These are phyloP conservation scores for Fragaria ananassa DNA, from an alignment of 306 rosid genomes.

Conservation along the genomic window DNA sequence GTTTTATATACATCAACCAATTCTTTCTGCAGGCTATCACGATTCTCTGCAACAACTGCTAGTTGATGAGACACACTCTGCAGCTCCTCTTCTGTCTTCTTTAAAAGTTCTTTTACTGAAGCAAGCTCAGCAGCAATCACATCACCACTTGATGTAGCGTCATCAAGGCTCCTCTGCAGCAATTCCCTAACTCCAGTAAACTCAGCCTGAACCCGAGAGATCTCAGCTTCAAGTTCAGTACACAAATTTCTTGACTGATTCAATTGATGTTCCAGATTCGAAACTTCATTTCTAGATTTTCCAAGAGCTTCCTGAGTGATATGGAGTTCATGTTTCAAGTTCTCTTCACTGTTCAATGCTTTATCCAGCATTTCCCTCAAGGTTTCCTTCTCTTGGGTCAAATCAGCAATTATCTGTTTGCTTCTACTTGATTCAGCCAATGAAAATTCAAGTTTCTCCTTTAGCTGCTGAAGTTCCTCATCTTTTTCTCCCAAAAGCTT, in stretches of 20 bases:
- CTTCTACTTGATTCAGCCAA: slow-evolving; percentile 35
- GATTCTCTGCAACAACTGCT: slow-evolving; percentile 39
- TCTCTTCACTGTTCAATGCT: slow-evolving; percentile 41
- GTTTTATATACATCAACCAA: slow-evolving; percentile 53
- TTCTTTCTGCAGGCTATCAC: slow-evolving; percentile 57
- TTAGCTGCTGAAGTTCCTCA: slow-evolving; percentile 49
- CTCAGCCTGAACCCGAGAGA: slow-evolving; percentile 56
- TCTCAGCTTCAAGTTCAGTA: slow-evolving; percentile 50
- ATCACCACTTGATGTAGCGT: slow-evolving; percentile 48
- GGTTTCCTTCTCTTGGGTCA: slow-evolving; percentile 51
- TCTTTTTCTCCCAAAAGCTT: slow-evolving; percentile 59
- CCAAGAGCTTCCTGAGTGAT: slow-evolving; percentile 46
- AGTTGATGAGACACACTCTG: slow-evolving; percentile 47
- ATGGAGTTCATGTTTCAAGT: slow-evolving; percentile 55
- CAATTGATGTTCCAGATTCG: slow-evolving; percentile 46
- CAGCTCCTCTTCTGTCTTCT: slow-evolving; percentile 49
- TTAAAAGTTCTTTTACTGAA: slow-evolving; percentile 44
- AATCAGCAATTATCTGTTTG: slow-evolving; percentile 39
- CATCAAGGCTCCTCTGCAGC: slow-evolving; percentile 51
- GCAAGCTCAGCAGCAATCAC: slow-evolving; percentile 49
- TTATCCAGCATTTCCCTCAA: slow-evolving; percentile 46
- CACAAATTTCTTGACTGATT: slow-evolving; percentile 35
- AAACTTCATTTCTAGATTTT: slow-evolving; percentile 57
- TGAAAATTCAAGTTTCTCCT: slow-evolving; percentile 49
- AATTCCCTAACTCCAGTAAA: slow-evolving; percentile 51